Conservation (phyloP, 345 rosid species). For the Raphanus raphanistrum region DNA sequence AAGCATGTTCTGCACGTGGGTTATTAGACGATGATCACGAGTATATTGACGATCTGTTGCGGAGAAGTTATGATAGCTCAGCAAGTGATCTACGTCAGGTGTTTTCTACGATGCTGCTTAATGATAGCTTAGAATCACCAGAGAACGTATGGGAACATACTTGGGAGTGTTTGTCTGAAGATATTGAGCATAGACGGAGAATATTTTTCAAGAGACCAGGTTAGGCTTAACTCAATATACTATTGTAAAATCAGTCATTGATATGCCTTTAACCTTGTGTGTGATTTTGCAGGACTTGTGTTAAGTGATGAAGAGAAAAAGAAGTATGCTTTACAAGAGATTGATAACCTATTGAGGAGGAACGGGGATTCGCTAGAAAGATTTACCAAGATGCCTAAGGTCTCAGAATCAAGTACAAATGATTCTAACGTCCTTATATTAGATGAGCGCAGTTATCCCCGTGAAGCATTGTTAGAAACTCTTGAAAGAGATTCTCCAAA, state of each 20-base stretch:
- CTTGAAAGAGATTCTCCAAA: background rate
- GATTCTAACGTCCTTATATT: background rate
- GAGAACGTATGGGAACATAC: background rate
- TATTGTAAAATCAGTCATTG: no score
- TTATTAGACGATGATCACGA: background rate
- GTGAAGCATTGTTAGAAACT: background rate
- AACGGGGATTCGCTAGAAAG: background rate
- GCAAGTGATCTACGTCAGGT: background rate
- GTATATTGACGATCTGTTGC: background rate
- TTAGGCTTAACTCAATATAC: background rate
- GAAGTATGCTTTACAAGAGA: background rate
- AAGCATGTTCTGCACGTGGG: background rate
- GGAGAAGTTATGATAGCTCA: background rate
- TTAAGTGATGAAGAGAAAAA: background rate
- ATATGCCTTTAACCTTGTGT: background rate
- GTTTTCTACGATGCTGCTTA: background rate
- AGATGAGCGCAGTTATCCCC: background rate
- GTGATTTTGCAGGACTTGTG: background rate
- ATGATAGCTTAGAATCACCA: background rate
- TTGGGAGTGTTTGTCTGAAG: background rate
- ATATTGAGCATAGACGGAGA: background rate
- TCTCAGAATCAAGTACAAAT: background rate
- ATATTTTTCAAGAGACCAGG: background rate
- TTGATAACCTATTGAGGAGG: background rate
- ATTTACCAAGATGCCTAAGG: background rate